A percentile compares a stretch with the other conserved stretches of the same genome.
Conservation (phyloP, 345 rosid genomes). For the Camelina neglecta region DNA sequence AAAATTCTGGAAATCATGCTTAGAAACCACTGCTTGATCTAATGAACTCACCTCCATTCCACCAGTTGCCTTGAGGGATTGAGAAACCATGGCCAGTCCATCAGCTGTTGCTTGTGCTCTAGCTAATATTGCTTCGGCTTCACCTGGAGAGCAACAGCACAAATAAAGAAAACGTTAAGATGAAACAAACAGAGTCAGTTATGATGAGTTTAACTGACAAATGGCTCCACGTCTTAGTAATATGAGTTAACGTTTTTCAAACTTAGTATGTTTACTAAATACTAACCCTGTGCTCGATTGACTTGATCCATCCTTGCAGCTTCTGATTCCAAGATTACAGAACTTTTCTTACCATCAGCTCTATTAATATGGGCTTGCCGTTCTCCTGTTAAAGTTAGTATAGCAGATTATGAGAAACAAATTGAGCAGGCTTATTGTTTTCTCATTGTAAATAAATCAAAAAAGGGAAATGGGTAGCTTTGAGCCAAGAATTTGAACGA, state of each 20-base stretch:
- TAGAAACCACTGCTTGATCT: neutral
- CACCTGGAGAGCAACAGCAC: constrained; percentile 58
- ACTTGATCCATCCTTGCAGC: constrained; percentile 76
- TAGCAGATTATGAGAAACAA: constrained; percentile 27
- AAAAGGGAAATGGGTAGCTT: no score
- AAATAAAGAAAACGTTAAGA: neutral
- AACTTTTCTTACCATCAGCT: constrained; percentile 82
- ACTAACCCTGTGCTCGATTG: constrained; percentile 40
- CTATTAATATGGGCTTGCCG: constrained; percentile 61
- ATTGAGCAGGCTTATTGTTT: neutral
- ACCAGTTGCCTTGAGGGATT: constrained; percentile 71
- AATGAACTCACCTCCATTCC: constrained; percentile 75
- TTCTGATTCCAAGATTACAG: constrained; percentile 74
- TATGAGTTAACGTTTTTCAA: neutral
- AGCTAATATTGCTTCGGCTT: constrained; percentile 89
- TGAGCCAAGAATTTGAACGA: no score
- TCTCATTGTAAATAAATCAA: no score
- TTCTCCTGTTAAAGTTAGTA: constrained; percentile 38
- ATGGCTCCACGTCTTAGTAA: constrained; percentile 10
- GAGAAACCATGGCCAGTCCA: constrained; percentile 71
- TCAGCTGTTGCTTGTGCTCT: constrained; percentile 82
- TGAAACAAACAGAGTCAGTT: neutral
- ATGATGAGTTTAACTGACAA: neutral
- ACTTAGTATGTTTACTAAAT: no score
- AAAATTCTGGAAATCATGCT: neutral